These are phyloP conservation scores for Exophiala sideris DNA, from an alignment of 2,329 filamentous ascomycete species.

Conservation along the genomic window DNA sequence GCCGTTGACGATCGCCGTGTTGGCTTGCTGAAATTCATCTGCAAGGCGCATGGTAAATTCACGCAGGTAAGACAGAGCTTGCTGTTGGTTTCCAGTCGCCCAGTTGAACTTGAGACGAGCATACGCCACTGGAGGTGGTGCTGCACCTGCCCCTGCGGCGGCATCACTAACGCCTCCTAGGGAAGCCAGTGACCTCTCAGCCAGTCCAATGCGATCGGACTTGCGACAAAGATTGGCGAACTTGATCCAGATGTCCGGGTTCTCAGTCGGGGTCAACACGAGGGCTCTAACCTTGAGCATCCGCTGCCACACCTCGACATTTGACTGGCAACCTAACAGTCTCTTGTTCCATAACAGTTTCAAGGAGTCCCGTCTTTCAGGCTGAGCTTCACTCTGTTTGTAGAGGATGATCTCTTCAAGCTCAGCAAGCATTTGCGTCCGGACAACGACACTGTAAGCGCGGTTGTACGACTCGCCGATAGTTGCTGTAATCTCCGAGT, in stretches of 20 bases:
- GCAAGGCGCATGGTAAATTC: conserved; percentile 60
- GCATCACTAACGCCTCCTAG: conserved; percentile 62
- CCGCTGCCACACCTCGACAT: conserved; percentile 96
- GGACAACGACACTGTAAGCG: conserved; percentile 95
- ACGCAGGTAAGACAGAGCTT: conserved; percentile 58
- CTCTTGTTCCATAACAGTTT: conserved; percentile 93
- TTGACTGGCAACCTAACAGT: conserved; percentile 89
- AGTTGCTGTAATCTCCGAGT: conserved; percentile 90
- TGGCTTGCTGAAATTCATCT: conserved; percentile 53
- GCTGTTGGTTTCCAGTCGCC: conserved; percentile 70
- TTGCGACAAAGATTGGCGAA: conserved; percentile 98
- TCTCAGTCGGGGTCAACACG: conserved; percentile 86
- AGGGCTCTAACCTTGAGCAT: conserved; percentile 94
- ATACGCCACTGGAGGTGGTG: conserved; percentile 78
- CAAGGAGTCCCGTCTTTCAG: conserved; percentile 85
- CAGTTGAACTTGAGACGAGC: conserved; percentile 97
- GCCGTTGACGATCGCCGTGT: conserved; percentile 39
- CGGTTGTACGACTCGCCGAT: conserved; percentile 98
- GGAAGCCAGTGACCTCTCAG: conserved; percentile 89
- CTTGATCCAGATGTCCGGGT: conserved; percentile 99
- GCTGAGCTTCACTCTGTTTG: conserved; percentile 79
- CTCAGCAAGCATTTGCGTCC: conserved; percentile 98
- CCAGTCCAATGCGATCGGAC: conserved; percentile 87
- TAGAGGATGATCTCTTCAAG: conserved; percentile 97
- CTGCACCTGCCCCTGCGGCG: conserved; percentile 35